phyloP scores from a whole-genome alignment of 371 early-diverging fungal genomes.

The Batrachochytrium dendrobatidis region DNA sequence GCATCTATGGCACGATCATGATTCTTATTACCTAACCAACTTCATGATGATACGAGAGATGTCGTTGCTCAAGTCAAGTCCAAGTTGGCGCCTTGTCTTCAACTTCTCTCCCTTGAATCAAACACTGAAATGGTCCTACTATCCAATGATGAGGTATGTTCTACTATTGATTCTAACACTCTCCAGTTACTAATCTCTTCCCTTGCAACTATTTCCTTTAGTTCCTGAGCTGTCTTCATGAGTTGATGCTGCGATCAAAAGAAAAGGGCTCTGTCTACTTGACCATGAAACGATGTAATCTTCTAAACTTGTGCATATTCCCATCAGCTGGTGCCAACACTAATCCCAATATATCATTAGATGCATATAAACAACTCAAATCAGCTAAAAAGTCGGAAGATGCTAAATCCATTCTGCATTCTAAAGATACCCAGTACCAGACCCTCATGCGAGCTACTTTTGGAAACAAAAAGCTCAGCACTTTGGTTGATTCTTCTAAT shows the following conservation, averaged over 20 bases:
- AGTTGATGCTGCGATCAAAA: slow-evolving; percentile 25
- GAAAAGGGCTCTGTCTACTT: slow-evolving; percentile 29
- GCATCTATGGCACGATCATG: neutral
- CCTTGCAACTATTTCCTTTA: neutral
- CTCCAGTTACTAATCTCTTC: neutral
- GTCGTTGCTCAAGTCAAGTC: neutral
- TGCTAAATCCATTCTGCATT: neutral
- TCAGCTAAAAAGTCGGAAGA: neutral
- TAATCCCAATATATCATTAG: neutral
- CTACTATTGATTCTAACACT: neutral
- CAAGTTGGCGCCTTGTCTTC: neutral
- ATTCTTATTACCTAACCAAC: neutral
- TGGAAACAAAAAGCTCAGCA: slow-evolving; percentile 30
- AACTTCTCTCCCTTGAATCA: neutral
- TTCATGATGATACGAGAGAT: neutral
- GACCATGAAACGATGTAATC: slow-evolving; percentile 39
- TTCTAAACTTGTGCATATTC: neutral
- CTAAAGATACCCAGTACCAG: slow-evolving; percentile 18
- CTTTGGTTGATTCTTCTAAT: slow-evolving; percentile 35
- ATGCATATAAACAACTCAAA: no score
- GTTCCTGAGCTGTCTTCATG: slow-evolving; percentile 28
- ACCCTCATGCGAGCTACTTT: slow-evolving; percentile 29
- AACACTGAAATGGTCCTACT: neutral
- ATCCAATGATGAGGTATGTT: neutral
- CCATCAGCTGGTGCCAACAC: neutral